Evolutionary conservation across 176 grass and related monocot genomes (phyloP).

Genomic region (Musa acuminata): DNA sequence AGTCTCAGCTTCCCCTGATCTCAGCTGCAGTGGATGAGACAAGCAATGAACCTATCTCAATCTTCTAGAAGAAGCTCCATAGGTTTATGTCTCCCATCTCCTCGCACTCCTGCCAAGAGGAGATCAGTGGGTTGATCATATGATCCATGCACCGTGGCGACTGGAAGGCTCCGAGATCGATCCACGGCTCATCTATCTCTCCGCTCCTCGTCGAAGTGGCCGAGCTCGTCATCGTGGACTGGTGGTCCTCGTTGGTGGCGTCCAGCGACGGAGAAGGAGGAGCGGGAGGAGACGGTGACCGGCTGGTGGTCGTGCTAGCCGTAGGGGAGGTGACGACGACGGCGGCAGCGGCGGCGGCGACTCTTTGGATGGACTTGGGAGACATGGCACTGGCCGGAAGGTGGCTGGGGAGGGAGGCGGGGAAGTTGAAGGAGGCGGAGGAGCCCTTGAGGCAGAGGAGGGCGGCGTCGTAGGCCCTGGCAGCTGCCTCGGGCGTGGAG

Average conservation of each 20-base stretch:
- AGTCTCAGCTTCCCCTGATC: too few species aligned
- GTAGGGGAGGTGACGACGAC: background rate
- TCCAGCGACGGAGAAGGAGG: background rate
- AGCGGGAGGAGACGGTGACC: background rate
- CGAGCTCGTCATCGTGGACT: background rate
- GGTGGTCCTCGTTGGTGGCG: background rate
- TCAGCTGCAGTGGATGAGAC: too few species aligned
- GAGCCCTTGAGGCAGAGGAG: conserved; percentile 94
- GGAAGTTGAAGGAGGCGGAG: conserved; percentile 83
- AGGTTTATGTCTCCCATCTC: conserved; percentile 74
- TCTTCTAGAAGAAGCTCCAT: conserved; percentile 64
- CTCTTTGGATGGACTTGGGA: conserved; percentile 88
- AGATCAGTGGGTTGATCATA: background rate
- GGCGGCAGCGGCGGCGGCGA: conserved; percentile 61
- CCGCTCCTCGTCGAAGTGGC: background rate
- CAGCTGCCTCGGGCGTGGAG: conserved; percentile 85
- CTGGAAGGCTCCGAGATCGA: conserved; percentile 48
- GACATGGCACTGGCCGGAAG: conserved; percentile 60
- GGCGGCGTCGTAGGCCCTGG: conserved; percentile 90
- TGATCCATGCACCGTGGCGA: conserved; percentile 85
- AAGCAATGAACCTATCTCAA: too few species aligned
- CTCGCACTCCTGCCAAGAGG: conserved; percentile 23
- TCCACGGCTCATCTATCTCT: conserved; percentile 1
- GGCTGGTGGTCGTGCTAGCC: too few species aligned
- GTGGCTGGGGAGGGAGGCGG: conserved; percentile 52